Evolutionary conservation across 129 eudicot species (phyloP).

Genomic region (Apium graveolens): DNA sequence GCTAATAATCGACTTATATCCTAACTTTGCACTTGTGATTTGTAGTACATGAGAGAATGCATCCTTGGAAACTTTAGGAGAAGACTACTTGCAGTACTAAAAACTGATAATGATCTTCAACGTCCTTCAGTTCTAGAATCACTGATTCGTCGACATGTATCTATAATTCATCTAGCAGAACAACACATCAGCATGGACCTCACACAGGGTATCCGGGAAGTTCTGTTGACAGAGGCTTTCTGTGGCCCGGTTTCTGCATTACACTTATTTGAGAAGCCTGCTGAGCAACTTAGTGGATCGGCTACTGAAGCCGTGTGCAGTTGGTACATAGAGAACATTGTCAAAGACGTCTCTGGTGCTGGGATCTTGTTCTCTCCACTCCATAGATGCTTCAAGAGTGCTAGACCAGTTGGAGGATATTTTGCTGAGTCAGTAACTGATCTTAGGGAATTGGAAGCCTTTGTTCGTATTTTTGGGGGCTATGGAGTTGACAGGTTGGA

Average conservation of each 20-base stretch:
- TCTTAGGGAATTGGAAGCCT: conserved; percentile 67
- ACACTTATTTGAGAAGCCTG: conserved; percentile 70
- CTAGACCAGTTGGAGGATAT: conserved; percentile 90
- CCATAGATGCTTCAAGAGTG: conserved; percentile 77
- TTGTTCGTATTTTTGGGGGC: conserved; percentile 75
- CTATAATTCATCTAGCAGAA: conserved; percentile 83
- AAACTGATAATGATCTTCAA: conserved; percentile 90
- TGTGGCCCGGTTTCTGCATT: conserved; percentile 85
- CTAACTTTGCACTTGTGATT: conserved; percentile 1
- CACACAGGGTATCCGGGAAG: conserved; percentile 91
- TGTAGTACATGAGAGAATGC: conserved; percentile 99
- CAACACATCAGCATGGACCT: conserved; percentile 99
- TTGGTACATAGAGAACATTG: conserved; percentile 91
- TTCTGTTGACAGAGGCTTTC: conserved; percentile 67
- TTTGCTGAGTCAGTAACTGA: conserved; percentile 88
- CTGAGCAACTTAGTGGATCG: conserved; percentile 72
- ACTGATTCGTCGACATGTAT: conserved; percentile 71
- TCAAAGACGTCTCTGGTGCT: conserved; percentile 80
- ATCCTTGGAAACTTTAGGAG: conserved; percentile 92
- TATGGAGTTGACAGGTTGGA: conserved; percentile 88
- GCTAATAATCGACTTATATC: background rate
- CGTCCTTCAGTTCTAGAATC: conserved; percentile 91
- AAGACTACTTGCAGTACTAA: conserved; percentile 73
- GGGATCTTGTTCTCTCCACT: conserved; percentile 80
- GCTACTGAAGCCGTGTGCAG: conserved; percentile 89